Base-by-base conservation (phyloP, 352 stramenopile species). In the Globisporangium nunn region DNA sequence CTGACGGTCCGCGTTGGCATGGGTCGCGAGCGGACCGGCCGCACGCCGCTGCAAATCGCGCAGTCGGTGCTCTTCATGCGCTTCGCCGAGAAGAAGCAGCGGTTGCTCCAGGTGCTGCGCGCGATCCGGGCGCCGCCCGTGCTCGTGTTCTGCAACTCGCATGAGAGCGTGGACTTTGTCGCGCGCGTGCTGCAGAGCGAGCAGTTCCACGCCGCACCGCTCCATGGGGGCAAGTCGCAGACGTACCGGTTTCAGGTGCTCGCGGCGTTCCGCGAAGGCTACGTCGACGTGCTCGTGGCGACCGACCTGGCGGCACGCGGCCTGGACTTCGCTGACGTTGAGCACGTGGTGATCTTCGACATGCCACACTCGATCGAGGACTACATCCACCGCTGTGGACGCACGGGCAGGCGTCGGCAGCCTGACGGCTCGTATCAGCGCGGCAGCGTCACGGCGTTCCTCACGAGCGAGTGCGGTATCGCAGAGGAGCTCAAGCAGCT, bases 81-180 rank as follows among this genome's bases (percentile, higher is more conserved):
- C 6, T 59, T 58, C 23, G 71, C 62, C 8, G 72, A 85, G 59
- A 84, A 88, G 59, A 59, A 69, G 40, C 53, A 59, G 12, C 52
- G 49, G 30, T 59, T 88, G 18, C 57, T 90, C n/a, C 50, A 68
- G 1, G 74, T 76, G 18, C 88, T 75, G 62, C 91, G 60, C 29
- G 2, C 68, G n/a, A 95, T 87, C 12, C 68, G 97, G 12, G 64
- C 78, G 2, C 96, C 96, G 6, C 96, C 96, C 6, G 90, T 98
- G 14, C 75, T 99, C 37, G 80, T 99, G 29, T 99, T 99, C 67
- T 85, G 98, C 47, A 96, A 99, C 57, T 96, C 77, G n/a, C 96
- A 98, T 58, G 88, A 97, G 54, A 89, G 88, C 63, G 96, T 97
- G 2, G 89, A 97, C 46, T 87, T 89, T 23, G 76, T 99, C 11